phyloP scores from a whole-genome alignment of 2,329 filamentous ascomycete species.

The Aspergillus sp. region DNA sequence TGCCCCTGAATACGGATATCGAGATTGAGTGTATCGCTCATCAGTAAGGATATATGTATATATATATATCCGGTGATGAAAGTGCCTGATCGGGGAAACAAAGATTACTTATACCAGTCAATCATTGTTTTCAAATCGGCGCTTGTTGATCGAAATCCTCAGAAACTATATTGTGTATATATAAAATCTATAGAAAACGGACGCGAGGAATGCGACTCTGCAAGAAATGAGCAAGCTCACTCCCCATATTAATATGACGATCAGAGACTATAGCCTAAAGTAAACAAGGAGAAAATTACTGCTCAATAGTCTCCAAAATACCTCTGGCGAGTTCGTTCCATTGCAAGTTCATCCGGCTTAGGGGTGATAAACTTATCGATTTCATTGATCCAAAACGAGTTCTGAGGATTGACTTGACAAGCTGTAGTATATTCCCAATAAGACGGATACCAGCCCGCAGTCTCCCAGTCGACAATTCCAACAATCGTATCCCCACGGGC shows the following conservation, averaged over 20 bases:
- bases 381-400: conserved; percentile 41
- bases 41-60: background rate
- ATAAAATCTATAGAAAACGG: no score
- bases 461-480: conserved; percentile 39
- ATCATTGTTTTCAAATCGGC: no score
- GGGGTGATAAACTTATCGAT: conserved; percentile 45
- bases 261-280: no score
- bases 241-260: no score
- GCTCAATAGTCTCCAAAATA: conserved; percentile 36
- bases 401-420: conserved; percentile 44
- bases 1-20: conserved; percentile 82
- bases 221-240: no score
- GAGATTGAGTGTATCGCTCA: conserved; percentile 79
- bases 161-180: no score
- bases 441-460: conserved; percentile 34
- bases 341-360: conserved; percentile 40
- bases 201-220: no score
- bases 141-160: no score
- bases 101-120: background rate
- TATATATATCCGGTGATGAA: background rate
- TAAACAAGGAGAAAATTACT: background rate
- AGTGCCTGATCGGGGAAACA: background rate
- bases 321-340: conserved; percentile 43
- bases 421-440: conserved; percentile 41
- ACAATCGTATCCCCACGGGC: conserved; percentile 43